phyloP scores from a whole-genome alignment of 257 asterid species.

The Solanum megistacrolobum region DNA sequence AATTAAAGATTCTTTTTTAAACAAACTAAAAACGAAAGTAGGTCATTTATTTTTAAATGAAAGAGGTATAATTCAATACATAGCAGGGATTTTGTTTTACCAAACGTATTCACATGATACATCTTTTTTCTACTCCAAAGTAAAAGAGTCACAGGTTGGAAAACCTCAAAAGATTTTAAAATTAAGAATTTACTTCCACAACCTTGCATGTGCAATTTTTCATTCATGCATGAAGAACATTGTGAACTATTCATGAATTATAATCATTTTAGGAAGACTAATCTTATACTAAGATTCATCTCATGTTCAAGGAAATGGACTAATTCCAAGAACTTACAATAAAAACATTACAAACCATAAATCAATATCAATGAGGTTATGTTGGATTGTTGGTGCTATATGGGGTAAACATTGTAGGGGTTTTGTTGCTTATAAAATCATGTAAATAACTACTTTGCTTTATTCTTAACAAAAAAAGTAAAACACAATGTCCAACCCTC shows the following conservation, averaged over 20 bases:
- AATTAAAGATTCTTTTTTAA: too few species aligned
- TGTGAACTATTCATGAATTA: neutral
- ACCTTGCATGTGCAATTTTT: neutral
- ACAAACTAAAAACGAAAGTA: too few species aligned
- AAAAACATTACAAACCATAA: neutral
- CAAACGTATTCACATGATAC: neutral
- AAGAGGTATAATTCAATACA: neutral
- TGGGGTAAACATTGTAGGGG: neutral
- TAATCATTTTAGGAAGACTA: neutral
- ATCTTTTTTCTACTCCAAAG: neutral
- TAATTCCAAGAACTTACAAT: neutral
- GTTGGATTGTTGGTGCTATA: neutral
- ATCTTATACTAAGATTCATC: neutral
- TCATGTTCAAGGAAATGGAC: neutral
- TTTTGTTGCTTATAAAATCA: neutral
- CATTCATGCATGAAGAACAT: neutral
- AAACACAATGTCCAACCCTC: neutral
- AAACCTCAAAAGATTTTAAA: neutral
- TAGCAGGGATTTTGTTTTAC: neutral
- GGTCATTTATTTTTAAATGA: too few species aligned
- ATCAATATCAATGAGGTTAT: neutral
- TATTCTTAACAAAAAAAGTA: neutral
- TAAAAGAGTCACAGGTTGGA: neutral
- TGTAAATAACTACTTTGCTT: neutral
- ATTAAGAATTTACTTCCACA: neutral